Evolutionary conservation across 208 protist species (phyloP).

Genomic region (Porcisia deanei): DNA sequence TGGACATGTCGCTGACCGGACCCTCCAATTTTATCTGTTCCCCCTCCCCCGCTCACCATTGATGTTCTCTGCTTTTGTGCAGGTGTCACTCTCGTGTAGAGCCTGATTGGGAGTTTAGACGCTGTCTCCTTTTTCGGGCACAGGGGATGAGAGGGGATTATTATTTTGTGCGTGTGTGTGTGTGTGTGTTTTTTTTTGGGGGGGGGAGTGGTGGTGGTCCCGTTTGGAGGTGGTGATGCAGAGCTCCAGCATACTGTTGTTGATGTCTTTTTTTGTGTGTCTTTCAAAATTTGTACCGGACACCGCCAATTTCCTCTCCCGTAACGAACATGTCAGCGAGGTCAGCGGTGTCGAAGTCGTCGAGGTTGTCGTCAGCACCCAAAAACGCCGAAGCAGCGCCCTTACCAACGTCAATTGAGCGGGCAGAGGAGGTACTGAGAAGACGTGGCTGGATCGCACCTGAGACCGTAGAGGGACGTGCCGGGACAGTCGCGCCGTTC

Average conservation of each 20-base stretch:
- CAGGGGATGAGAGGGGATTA: too few species aligned
- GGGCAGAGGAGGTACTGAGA: not conserved
- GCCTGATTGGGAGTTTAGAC: not conserved
- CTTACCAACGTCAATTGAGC: not conserved
- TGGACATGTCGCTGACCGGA: too few species aligned
- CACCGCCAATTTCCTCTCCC: conserved; percentile 61
- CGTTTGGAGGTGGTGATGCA: not conserved
- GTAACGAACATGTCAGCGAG: conserved; percentile 56
- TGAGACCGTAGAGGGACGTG: not conserved
- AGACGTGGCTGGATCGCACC: not conserved
- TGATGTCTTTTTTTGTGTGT: not conserved
- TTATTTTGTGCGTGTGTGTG: too few species aligned
- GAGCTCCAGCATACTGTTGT: not conserved
- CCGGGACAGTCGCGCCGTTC: conserved; percentile 3
- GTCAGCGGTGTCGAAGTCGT: conserved; percentile 29
- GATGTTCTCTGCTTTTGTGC: conserved; percentile 5
- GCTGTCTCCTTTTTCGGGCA: too few species aligned
- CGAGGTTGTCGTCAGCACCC: conserved; percentile 30
- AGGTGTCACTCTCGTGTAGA: not conserved
- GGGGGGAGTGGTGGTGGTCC: not conserved
- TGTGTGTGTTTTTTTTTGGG: too few species aligned
- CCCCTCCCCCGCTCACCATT: too few species aligned
- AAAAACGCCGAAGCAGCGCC: not conserved
- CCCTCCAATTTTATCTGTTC: too few species aligned
- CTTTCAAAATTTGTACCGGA: conserved; percentile 40